phyloP scores from a whole-genome alignment of 805 yeast species.

The Saccharomycopsis schoenii region DNA sequence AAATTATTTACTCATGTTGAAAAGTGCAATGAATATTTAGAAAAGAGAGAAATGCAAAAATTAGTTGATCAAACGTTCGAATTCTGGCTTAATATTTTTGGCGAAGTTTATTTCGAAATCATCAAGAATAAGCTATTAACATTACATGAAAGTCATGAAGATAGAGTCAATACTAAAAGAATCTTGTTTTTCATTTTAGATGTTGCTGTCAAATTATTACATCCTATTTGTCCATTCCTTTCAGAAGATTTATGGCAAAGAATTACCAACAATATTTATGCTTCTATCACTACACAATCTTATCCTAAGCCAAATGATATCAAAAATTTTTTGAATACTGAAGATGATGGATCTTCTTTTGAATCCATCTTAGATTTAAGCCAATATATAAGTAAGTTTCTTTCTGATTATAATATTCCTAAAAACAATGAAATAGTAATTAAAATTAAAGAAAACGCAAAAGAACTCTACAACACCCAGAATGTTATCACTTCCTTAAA shows the following conservation, averaged over 20 bases:
- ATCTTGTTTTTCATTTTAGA: constrained; percentile 88
- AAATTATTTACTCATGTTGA: constrained; percentile 63
- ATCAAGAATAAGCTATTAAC: constrained; percentile 80
- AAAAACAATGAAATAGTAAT: constrained; percentile 82
- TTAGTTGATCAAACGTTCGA: constrained; percentile 79
- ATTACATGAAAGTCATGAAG: constrained; percentile 29
- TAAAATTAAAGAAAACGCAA: constrained; percentile 28
- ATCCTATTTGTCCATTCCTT: constrained; percentile 96
- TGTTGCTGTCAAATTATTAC: constrained; percentile 80
- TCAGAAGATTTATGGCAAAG: constrained; percentile 99
- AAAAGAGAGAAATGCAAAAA: constrained; percentile 78
- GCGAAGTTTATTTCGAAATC: constrained; percentile 97
- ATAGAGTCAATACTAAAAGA: constrained; percentile 53
- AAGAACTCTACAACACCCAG: neutral
- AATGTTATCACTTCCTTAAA: constrained; percentile 2
- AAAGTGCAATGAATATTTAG: constrained; percentile 11
- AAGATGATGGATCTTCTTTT: constrained; percentile 46
- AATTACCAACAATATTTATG: constrained; percentile 75
- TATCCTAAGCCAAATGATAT: constrained; percentile 1
- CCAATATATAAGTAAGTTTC: constrained; percentile 80
- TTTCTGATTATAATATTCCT: constrained; percentile 78
- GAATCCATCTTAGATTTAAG: constrained; percentile 77
- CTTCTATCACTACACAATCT: constrained; percentile 33
- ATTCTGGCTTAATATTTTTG: constrained; percentile 86
- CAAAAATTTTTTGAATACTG: no score